Evolutionary conservation across 2,329 filamentous ascomycete genomes (phyloP).

Genomic region (Knufia petricola): DNA sequence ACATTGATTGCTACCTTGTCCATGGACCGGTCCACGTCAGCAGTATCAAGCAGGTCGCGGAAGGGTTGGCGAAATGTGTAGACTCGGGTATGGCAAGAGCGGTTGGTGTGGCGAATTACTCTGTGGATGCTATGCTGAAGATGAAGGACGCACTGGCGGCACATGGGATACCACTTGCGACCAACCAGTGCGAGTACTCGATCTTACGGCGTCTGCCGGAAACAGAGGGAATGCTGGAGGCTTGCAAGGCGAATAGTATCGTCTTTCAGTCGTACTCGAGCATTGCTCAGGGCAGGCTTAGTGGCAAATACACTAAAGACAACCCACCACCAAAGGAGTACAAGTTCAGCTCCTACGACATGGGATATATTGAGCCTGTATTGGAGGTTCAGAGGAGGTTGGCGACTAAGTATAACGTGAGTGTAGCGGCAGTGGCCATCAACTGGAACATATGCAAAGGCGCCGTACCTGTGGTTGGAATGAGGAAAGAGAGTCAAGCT

Average conservation of each 20-base stretch:
- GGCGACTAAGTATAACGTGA: conserved; percentile 28
- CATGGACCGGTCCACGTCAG: conserved; percentile 37
- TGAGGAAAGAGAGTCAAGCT: conserved; percentile 34
- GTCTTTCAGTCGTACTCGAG: conserved; percentile 36
- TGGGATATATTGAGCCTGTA: conserved; percentile 34
- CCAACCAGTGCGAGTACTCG: conserved; percentile 39
- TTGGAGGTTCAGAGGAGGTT: conserved; percentile 30
- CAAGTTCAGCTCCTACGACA: conserved; percentile 35
- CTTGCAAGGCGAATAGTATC: conserved; percentile 33
- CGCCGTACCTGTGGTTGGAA: conserved; percentile 34
- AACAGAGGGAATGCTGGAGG: conserved; percentile 31
- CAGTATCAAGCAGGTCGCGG: conserved; percentile 32
- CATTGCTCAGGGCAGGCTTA: conserved; percentile 33
- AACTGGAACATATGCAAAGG: conserved; percentile 40
- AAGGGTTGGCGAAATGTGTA: conserved; percentile 36
- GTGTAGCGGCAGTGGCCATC: conserved; percentile 32
- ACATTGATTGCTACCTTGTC: conserved; percentile 35
- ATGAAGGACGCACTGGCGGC: conserved; percentile 34
- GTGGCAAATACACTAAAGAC: conserved; percentile 32
- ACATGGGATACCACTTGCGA: conserved; percentile 32
- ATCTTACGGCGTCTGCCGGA: conserved; percentile 36
- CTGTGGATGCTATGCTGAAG: conserved; percentile 32
- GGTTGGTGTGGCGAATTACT: conserved; percentile 39
- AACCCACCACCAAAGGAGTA: conserved; percentile 31
- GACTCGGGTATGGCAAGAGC: conserved; percentile 32